A percentile compares a stretch with the other conserved stretches of the same genome.
phyloP scores from a whole-genome alignment of 1,139 yeast genomes.

The Saccharomyces hybrid region DNA sequence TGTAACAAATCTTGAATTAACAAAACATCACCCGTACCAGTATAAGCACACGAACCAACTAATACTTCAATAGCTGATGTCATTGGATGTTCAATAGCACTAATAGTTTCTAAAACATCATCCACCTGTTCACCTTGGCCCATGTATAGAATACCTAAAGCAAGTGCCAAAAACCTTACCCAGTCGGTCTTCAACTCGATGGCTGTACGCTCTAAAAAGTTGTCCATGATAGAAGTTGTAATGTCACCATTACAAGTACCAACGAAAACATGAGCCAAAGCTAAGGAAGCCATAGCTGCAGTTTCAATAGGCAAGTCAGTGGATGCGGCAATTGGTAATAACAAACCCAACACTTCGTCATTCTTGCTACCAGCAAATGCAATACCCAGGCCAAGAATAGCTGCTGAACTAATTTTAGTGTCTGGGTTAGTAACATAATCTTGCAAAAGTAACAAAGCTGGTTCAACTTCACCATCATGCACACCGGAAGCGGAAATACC shows the following conservation, averaged over 20 bases:
- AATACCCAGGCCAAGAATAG: constrained; percentile 85
- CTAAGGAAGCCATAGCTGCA: constrained; percentile 79
- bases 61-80: constrained; percentile 82
- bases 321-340: constrained; percentile 85
- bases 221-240: constrained; percentile 82
- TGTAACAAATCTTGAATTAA: constrained; percentile 88
- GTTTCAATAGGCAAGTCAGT: constrained; percentile 66
- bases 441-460: constrained; percentile 76
- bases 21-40: constrained; percentile 96
- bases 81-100: constrained; percentile 93
- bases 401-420: constrained; percentile 60
- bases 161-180: constrained; percentile 85
- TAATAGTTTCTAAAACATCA: constrained; percentile 88
- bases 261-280: constrained; percentile 89
- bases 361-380: constrained; percentile 94
- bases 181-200: constrained; percentile 75
- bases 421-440: constrained; percentile 60
- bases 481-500: constrained; percentile 93
- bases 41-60: constrained; percentile 89
- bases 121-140: constrained; percentile 94
- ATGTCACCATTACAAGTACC: constrained; percentile 95
- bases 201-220: constrained; percentile 77
- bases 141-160: constrained; percentile 84
- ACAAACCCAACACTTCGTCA: constrained; percentile 68
- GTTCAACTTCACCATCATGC: constrained; percentile 84